Evolutionary conservation across 257 asterid genomes (phyloP), one percentile per base, ranked within the genome.

Genomic region (Nicotiana tomentosiformis): DNA sequence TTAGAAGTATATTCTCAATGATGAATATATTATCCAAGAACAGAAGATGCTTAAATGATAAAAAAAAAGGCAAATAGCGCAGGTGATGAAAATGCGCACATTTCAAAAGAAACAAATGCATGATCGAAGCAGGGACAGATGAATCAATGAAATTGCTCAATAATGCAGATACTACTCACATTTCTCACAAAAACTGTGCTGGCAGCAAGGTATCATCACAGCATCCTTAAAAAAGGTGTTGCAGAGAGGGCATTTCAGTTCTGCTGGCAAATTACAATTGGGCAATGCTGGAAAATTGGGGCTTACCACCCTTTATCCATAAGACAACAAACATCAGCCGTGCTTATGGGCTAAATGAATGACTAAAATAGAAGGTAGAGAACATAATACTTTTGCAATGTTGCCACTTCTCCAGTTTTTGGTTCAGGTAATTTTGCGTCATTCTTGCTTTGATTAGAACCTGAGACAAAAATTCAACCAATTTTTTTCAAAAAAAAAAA

Each of bases 121-220:
- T 67, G 15, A 10, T 4, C 26, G 11, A 72, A 32, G 60, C 65
- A 15, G 64, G 56, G 29, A 61, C 16, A 18, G 61, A 57, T 17
- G 64, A 76, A 39, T 18, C 5, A 39, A 43, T 17, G 56, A 74
- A 43, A 72, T 46, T 46, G 79, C 61, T 46, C 62, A 74, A 49
- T 74, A 46, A 74, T 78, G 82, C 82, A 84, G 2, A 84, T 65
- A 84, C 83, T 83, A 90, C 99, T 91, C 90, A 96, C 99, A 95
- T 84, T 89, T 90, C 77, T 91, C 90, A 79, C 99, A 95, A 86
- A 95, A 95, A 87, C 99, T 95, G 86, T 92, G 97, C 87, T 94
- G 98, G 88, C 99, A 95, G 89, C 99, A 95, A 37, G 98, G 99
- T 83, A 96, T 93, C 98, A 96, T 90, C 86, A 94, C 95, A 84